phyloP scores from a whole-genome alignment of 768 basidiomycete species.

The Tubosaeta brunneosetosa region DNA sequence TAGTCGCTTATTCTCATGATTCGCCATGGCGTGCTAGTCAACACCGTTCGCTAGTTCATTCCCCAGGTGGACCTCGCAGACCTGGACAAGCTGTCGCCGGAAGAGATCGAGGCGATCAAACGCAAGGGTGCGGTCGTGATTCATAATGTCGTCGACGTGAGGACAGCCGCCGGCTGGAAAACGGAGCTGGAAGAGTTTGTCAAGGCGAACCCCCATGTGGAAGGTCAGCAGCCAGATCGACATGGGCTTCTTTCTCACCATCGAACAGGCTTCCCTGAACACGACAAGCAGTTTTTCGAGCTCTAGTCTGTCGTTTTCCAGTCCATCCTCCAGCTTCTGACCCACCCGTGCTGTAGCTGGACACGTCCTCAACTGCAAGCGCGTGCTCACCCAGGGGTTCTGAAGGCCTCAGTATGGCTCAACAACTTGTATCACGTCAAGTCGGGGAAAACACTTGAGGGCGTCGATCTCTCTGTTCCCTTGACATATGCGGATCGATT shows the following conservation, averaged over 20 bases:
- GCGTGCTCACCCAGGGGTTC: conserved; percentile 60
- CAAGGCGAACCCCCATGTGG: conserved; percentile 49
- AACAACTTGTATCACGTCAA: conserved; percentile 59
- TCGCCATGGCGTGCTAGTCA: not conserved
- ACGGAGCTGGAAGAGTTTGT: conserved; percentile 51
- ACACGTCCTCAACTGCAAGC: conserved; percentile 59
- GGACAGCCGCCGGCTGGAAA: conserved; percentile 57
- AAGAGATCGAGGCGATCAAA: conserved; percentile 47
- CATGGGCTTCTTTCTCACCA: not conserved
- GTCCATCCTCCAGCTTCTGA: too few species aligned
- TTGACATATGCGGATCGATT: conserved; percentile 71
- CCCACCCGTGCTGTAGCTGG: conserved; percentile 32
- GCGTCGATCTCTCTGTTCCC: conserved; percentile 58
- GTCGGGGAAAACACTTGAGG: conserved; percentile 36
- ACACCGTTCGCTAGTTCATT: conserved; percentile 44
- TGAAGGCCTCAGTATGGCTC: conserved; percentile 53
- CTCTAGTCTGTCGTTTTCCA: conserved; percentile 49
- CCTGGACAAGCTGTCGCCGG: conserved; percentile 41
- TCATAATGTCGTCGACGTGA: conserved; percentile 52
- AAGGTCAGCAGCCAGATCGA: conserved; percentile 36
- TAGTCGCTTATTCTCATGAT: not conserved
- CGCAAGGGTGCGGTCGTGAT: conserved; percentile 59
- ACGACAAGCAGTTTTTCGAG: conserved; percentile 70
- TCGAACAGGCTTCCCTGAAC: conserved; percentile 43
- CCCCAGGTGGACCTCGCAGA: conserved; percentile 59